Evolutionary conservation across 495 filamentous ascomycete species (phyloP).

Genomic region (Penicillium odoratum): DNA sequence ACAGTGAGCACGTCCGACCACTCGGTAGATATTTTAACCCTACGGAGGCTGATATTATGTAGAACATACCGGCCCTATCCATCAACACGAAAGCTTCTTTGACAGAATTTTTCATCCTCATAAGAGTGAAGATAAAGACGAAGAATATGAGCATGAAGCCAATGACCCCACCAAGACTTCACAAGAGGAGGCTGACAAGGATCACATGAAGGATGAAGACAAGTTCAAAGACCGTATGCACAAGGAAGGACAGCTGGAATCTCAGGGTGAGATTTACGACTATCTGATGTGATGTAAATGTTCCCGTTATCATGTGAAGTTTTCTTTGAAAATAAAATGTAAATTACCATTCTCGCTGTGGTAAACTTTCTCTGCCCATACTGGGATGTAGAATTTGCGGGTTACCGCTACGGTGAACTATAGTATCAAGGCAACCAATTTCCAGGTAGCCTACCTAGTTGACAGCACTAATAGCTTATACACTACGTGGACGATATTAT

Average conservation of each 20-base stretch:
- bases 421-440: too few species aligned
- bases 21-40: background rate
- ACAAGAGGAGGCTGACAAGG: constrained; percentile 11
- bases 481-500: too few species aligned
- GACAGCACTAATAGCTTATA: too few species aligned
- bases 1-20: background rate
- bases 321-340: too few species aligned
- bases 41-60: background rate
- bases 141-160: constrained; percentile 4
- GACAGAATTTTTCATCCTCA: constrained; percentile 18
- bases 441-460: too few species aligned
- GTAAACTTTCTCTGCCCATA: too few species aligned
- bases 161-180: background rate
- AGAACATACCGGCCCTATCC: constrained; percentile 8
- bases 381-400: too few species aligned
- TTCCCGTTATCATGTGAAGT: background rate
- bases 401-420: too few species aligned
- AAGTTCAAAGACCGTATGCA: background rate
- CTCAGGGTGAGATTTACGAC: background rate
- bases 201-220: too few species aligned
- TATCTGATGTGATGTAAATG: background rate
- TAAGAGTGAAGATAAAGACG: constrained; percentile 2
- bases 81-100: constrained; percentile 19
- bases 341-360: too few species aligned
- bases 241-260: background rate